phyloP scores from a whole-genome alignment of 2,329 filamentous ascomycete genomes.

The Monascus ruber region DNA sequence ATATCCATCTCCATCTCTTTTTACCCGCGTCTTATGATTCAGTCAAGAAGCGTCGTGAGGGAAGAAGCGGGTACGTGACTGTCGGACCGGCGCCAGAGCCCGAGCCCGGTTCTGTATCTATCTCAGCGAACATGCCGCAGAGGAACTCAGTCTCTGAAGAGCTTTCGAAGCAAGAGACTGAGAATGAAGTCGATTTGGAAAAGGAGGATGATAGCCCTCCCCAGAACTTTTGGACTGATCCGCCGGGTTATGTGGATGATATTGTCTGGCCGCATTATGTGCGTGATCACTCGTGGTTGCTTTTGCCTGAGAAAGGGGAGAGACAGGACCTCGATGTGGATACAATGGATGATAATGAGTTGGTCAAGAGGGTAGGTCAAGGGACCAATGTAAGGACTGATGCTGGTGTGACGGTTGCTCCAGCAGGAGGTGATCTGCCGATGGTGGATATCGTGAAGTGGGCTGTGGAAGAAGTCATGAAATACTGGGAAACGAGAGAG shows the following conservation, averaged over 20 bases:
- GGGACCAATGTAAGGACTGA: conserved; percentile 32
- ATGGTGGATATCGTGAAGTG: conserved; percentile 55
- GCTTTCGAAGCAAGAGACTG: conserved; percentile 1
- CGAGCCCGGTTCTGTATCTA: too few species aligned
- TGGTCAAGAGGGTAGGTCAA: conserved; percentile 20
- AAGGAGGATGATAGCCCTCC: conserved; percentile 25
- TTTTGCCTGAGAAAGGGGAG: conserved; percentile 58
- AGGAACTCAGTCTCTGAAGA: too few species aligned
- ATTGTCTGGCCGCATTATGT: conserved; percentile 96
- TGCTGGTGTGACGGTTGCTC: conserved; percentile 36
- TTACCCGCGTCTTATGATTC: conserved; percentile 54
- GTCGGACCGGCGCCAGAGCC: conserved; percentile 27
- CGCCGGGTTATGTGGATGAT: conserved; percentile 84
- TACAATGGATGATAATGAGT: conserved; percentile 10
- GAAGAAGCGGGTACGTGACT: conserved; percentile 37
- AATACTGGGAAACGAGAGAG: conserved; percentile 7
- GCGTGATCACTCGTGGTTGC: conserved; percentile 68
- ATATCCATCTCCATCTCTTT: conserved; percentile 66
- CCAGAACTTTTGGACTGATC: conserved; percentile 89
- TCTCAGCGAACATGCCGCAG: too few species aligned
- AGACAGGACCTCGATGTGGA: conserved; percentile 22
- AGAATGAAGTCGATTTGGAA: conserved; percentile 15
- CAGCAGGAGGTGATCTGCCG: conserved; percentile 42
- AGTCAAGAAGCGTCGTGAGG: conserved; percentile 30
- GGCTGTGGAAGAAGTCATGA: conserved; percentile 54